A percentile compares a stretch with the other conserved stretches of the same genome.
Evolutionary conservation across 2,329 filamentous ascomycete species (phyloP).

Genomic region (Pseudocercospora fijiensis): DNA sequence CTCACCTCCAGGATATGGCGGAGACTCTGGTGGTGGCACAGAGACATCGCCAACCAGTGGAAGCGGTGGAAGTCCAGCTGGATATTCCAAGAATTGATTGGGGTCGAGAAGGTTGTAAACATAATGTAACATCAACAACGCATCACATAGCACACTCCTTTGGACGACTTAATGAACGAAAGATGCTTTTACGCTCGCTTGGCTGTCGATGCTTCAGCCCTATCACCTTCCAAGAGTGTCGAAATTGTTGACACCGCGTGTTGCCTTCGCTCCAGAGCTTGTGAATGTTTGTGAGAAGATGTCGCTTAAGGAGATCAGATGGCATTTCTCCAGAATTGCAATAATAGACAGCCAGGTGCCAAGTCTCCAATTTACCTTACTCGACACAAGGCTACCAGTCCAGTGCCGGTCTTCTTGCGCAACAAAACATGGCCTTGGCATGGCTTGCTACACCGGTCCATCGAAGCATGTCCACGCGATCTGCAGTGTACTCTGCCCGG

Average conservation of each 20-base stretch:
- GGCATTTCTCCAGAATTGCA: background rate
- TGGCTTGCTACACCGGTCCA: background rate
- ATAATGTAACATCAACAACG: background rate
- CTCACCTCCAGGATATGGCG: background rate
- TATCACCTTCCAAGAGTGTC: background rate
- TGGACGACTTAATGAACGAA: background rate
- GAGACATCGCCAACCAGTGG: background rate
- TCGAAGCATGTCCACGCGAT: background rate
- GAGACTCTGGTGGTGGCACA: background rate
- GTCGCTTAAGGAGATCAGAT: background rate
- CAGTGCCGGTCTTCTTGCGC: background rate
- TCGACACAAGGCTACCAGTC: background rate
- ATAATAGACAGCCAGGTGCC: background rate
- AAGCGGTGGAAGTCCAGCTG: background rate
- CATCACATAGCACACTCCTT: slow-evolving; percentile 4
- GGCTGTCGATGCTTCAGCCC: background rate
- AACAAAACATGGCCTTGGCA: background rate
- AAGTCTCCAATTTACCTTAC: background rate
- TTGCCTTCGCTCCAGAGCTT: no score
- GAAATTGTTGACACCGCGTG: no score
- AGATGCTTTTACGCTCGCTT: background rate
- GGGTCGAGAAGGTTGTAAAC: background rate
- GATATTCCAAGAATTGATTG: background rate
- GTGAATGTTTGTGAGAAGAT: background rate
- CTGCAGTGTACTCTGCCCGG: background rate